Evolutionary conservation across 805 yeast species (phyloP).

Genomic region (Saturnispora ahearnii): DNA sequence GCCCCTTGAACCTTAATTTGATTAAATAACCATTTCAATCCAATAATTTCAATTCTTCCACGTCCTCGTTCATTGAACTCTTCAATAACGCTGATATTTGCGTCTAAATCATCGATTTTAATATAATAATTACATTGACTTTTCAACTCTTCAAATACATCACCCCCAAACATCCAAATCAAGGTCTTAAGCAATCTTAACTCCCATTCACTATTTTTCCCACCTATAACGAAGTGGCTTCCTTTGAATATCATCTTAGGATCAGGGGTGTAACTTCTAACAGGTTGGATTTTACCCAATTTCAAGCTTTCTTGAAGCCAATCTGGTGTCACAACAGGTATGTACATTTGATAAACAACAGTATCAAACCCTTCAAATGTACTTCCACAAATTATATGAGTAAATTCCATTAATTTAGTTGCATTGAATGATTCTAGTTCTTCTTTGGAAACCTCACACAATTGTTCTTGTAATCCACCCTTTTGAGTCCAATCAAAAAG

Average conservation of each 20-base stretch:
- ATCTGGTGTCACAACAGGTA: slow-evolving; percentile 53
- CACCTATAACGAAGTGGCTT: slow-evolving; percentile 47
- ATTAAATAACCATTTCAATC: slow-evolving; percentile 61
- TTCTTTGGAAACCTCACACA: slow-evolving; percentile 5
- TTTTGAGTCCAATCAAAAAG: not conserved
- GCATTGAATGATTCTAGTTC: slow-evolving; percentile 12
- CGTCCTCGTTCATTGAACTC: slow-evolving; percentile 24
- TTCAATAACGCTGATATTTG: slow-evolving; percentile 28
- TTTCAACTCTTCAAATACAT: slow-evolving; percentile 51
- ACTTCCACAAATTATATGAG: slow-evolving; percentile 43
- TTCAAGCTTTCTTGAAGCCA: slow-evolving; percentile 50
- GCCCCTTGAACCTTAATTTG: slow-evolving; percentile 31
- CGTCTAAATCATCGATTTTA: slow-evolving; percentile 41
- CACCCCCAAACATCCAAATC: slow-evolving; percentile 71
- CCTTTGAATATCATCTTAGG: slow-evolving; percentile 55
- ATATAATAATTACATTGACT: slow-evolving; percentile 73
- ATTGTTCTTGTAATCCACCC: not conserved
- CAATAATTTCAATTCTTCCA: slow-evolving; percentile 47
- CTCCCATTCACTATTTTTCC: not conserved
- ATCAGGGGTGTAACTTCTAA: slow-evolving; percentile 62
- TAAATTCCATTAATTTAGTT: slow-evolving; percentile 15
- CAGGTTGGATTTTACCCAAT: slow-evolving; percentile 36
- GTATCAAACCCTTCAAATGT: slow-evolving; percentile 37
- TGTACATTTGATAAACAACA: slow-evolving; percentile 41
- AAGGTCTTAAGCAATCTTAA: slow-evolving; percentile 42